These are phyloP conservation scores for Rhynchospora pubera DNA, from an alignment of 176 grass and related monocot genomes.

Conservation along the genomic window DNA sequence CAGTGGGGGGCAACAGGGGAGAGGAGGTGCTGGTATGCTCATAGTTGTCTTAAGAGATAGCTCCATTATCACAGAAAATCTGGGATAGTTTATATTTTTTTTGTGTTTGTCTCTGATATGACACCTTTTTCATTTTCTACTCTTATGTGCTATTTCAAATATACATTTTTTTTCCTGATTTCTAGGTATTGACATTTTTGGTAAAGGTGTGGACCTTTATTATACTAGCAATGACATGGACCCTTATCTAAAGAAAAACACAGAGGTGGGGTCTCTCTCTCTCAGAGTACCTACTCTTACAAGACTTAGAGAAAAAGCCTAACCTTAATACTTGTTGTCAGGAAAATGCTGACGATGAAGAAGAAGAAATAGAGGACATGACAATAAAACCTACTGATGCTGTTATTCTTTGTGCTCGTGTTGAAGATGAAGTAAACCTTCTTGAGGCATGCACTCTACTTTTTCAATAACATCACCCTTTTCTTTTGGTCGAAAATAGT, in stretches of 20 bases:
- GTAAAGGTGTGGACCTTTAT: slow-evolving; percentile 56
- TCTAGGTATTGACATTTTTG: slow-evolving; percentile 53
- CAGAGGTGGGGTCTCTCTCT: slow-evolving; percentile 27
- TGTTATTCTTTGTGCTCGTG: slow-evolving; percentile 64
- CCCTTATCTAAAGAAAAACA: slow-evolving; percentile 47
- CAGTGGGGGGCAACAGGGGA: no score
- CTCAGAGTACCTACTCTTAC: background rate
- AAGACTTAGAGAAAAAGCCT: background rate
- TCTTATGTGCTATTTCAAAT: background rate
- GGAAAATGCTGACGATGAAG: slow-evolving; percentile 42
- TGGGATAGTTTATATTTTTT: background rate
- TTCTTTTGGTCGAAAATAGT: background rate
- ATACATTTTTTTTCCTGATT: background rate
- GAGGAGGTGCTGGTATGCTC: background rate
- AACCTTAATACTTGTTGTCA: slow-evolving; percentile 8
- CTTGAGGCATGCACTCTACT: slow-evolving; percentile 55
- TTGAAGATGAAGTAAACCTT: slow-evolving; percentile 78
- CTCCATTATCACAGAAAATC: background rate
- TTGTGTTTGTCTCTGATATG: background rate
- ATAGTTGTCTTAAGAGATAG: background rate
- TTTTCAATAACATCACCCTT: background rate
- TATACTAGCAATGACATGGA: slow-evolving; percentile 62
- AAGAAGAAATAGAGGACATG: slow-evolving; percentile 73
- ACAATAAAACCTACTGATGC: slow-evolving; percentile 74
- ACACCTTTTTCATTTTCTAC: background rate